Evolutionary conservation across 2,329 filamentous ascomycete species (phyloP).

Genomic region (Leptographium lundbergii): DNA sequence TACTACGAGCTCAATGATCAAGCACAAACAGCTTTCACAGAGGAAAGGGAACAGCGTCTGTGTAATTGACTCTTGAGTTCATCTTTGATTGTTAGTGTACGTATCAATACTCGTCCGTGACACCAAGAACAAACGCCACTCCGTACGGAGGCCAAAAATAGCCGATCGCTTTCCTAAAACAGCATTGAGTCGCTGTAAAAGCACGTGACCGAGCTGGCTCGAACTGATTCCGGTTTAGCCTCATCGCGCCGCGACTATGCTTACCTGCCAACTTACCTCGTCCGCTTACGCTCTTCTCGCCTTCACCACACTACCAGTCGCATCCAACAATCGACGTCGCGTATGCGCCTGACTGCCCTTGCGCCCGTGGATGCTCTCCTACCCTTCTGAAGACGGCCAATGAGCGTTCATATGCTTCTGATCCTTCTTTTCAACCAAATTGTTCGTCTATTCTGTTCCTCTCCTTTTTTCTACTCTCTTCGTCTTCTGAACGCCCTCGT

Average conservation of each 20-base stretch:
- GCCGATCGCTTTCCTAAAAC: neutral
- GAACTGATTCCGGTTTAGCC: neutral
- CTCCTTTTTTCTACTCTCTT: slow-evolving; percentile 9
- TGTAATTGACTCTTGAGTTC: too few species aligned
- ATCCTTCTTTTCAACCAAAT: neutral
- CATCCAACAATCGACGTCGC: neutral
- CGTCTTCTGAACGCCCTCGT: neutral
- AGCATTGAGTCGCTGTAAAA: neutral
- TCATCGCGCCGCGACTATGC: slow-evolving; percentile 1
- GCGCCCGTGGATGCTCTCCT: neutral
- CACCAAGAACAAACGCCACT: too few species aligned
- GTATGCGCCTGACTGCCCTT: neutral
- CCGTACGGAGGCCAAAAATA: too few species aligned
- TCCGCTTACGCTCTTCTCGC: neutral
- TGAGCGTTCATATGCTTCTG: neutral
- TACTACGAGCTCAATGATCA: too few species aligned
- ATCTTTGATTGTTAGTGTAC: too few species aligned
- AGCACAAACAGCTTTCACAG: too few species aligned
- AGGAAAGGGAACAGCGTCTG: too few species aligned
- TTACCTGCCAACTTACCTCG: neutral
- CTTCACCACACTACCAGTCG: neutral
- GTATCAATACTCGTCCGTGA: too few species aligned
- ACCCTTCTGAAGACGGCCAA: neutral
- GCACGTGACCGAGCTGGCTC: neutral
- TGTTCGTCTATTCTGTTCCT: slow-evolving; percentile 10